phyloP scores from a whole-genome alignment of 2,329 filamentous ascomycete species.

The Tolypocladium nubicola region DNA sequence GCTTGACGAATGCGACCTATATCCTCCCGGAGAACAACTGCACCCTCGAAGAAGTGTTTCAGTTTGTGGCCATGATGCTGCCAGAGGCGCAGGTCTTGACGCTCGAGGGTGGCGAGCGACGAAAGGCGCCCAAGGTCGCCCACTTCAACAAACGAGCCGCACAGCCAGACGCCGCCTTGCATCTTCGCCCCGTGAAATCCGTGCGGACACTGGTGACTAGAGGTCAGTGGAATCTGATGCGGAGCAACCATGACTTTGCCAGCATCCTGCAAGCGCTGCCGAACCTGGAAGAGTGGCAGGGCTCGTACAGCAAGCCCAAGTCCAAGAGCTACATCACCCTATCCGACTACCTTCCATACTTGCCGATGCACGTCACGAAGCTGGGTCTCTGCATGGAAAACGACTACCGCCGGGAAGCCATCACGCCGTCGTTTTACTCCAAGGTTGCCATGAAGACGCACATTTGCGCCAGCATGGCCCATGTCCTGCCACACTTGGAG shows the following conservation, averaged over 20 bases:
- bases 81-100: slow-evolving; percentile 56
- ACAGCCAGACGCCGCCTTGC: slow-evolving; percentile 15
- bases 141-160: slow-evolving; percentile 17
- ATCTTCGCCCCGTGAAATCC: slow-evolving; percentile 37
- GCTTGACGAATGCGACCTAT: slow-evolving; percentile 47
- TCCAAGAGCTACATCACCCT: slow-evolving; percentile 64
- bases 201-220: slow-evolving; percentile 61
- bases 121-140: slow-evolving; percentile 58
- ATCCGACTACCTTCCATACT: slow-evolving; percentile 47
- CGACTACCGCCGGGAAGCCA: slow-evolving; percentile 56
- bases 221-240: slow-evolving; percentile 69
- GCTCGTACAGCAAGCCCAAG: slow-evolving; percentile 61
- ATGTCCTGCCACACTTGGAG: slow-evolving; percentile 50
- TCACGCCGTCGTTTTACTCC: slow-evolving; percentile 48
- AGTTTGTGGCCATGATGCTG: slow-evolving; percentile 48
- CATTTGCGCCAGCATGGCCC: slow-evolving; percentile 54
- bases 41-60: slow-evolving; percentile 59
- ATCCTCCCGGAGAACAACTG: slow-evolving; percentile 54
- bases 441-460: slow-evolving; percentile 51
- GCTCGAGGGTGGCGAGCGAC: slow-evolving; percentile 66
- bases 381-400: slow-evolving; percentile 61
- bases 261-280: slow-evolving; percentile 53
- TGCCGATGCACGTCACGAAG: slow-evolving; percentile 48
- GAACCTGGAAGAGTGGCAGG: slow-evolving; percentile 51
- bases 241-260: slow-evolving; percentile 51